Conservation (phyloP, 2,329 filamentous ascomycete species). For the Penicillium sp. region DNA sequence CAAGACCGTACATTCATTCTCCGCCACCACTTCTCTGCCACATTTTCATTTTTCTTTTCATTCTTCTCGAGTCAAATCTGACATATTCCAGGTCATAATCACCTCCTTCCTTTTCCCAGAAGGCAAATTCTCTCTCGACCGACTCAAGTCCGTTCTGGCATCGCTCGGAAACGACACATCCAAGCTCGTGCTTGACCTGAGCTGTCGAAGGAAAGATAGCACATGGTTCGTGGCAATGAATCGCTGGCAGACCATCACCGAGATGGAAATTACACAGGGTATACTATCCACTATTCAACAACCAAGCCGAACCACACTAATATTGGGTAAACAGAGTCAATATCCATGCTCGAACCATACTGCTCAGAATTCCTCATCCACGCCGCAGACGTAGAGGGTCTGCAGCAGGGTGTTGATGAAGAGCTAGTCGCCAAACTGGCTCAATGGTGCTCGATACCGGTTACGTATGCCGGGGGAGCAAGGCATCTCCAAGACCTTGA, state of each 20-base stretch:
- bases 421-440: conserved; percentile 72
- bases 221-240: conserved; percentile 98
- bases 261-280: conserved; percentile 91
- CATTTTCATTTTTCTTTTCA: neutral
- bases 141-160: conserved; percentile 69
- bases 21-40: neutral
- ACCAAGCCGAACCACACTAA: neutral
- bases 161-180: conserved; percentile 69
- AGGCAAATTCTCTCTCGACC: conserved; percentile 72
- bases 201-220: conserved; percentile 72
- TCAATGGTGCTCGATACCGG: conserved; percentile 83
- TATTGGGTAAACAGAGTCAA: conserved; percentile 59
- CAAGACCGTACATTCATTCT: neutral
- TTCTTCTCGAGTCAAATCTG: neutral
- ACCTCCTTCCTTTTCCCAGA: conserved; percentile 91
- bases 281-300: conserved; percentile 18
- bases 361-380: conserved; percentile 97
- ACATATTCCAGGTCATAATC: conserved; percentile 75
- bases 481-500: conserved; percentile 77
- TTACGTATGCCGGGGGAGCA: conserved; percentile 96
- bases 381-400: conserved; percentile 91
- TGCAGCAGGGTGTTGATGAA: conserved; percentile 88
- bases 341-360: conserved; percentile 76
- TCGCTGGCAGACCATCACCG: conserved; percentile 97
- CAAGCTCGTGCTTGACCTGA: conserved; percentile 91